Percentiles rank a stretch among this genome's conserved stretches.
These are phyloP conservation scores for Acacia concinna DNA, from an alignment of 331 rosid species.

Conservation along the genomic window DNA sequence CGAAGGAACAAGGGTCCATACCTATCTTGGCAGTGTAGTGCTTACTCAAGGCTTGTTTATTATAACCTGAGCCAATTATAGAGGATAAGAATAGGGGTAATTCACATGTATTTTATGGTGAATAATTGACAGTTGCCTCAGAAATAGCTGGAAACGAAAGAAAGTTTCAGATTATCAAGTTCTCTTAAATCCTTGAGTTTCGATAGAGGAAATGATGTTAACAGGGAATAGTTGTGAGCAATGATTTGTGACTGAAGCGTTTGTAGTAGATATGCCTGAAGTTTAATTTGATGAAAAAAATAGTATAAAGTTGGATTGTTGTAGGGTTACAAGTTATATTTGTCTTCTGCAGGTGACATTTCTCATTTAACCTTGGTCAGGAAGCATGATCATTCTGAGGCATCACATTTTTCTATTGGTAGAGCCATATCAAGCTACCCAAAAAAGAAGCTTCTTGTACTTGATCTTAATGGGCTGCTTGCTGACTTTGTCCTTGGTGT, in stretches of 20 bases:
- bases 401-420: slow-evolving; percentile 36
- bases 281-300: slow-evolving; percentile 28
- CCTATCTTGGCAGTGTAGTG: neutral
- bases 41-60: slow-evolving; percentile 6
- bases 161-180: slow-evolving; percentile 23
- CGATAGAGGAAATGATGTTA: slow-evolving; percentile 27
- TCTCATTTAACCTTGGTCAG: slow-evolving; percentile 33
- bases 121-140: slow-evolving; percentile 21
- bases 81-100: slow-evolving; percentile 20
- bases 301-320: slow-evolving; percentile 21
- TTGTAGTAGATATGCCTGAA: slow-evolving; percentile 12
- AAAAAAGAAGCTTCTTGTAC: slow-evolving; percentile 84
- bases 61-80: slow-evolving; percentile 17
- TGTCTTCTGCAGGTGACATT: slow-evolving; percentile 31
- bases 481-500: slow-evolving; percentile 58
- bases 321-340: slow-evolving; percentile 22
- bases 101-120: slow-evolving; percentile 29
- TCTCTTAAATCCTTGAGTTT: slow-evolving; percentile 26
- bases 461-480: slow-evolving; percentile 90
- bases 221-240: neutral
- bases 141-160: slow-evolving; percentile 5
- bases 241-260: slow-evolving; percentile 10
- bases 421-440: slow-evolving; percentile 38
- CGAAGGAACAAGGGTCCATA: neutral
- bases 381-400: slow-evolving; percentile 30